A percentile compares a stretch with the other conserved stretches of the same genome.
Evolutionary conservation across 805 yeast genomes (phyloP).

Genomic region (Ogataea sp.): DNA sequence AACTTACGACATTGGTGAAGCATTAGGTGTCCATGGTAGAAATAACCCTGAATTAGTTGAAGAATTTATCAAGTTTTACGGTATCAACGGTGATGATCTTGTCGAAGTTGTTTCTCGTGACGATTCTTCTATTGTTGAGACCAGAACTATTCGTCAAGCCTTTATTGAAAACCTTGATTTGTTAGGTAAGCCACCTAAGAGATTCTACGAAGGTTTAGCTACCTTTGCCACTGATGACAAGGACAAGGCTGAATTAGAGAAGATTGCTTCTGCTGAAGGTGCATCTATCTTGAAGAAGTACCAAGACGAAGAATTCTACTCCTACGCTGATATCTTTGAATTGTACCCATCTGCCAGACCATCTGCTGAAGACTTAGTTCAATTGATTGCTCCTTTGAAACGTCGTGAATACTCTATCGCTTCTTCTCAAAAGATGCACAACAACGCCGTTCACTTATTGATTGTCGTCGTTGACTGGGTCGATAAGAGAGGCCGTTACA

Average conservation of each 20-base stretch:
- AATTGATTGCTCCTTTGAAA: conserved; percentile 76
- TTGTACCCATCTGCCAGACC: conserved; percentile 83
- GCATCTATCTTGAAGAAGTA: conserved; percentile 76
- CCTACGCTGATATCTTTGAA: conserved; percentile 74
- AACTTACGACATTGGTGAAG: conserved; percentile 92
- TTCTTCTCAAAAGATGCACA: conserved; percentile 88
- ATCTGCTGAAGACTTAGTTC: conserved; percentile 55
- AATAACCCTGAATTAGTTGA: conserved; percentile 60
- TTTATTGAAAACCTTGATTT: conserved; percentile 76
- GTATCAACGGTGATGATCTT: conserved; percentile 58
- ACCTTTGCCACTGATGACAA: conserved; percentile 60
- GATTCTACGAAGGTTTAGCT: conserved; percentile 80
- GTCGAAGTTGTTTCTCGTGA: conserved; percentile 69
- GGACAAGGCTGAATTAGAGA: conserved; percentile 55
- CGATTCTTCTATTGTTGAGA: conserved; percentile 47
- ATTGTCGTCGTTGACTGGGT: conserved; percentile 96
- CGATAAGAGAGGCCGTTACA: conserved; percentile 73
- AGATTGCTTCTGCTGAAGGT: conserved; percentile 69
- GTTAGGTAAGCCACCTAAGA: conserved; percentile 93
- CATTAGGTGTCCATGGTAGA: conserved; percentile 90
- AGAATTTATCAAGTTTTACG: conserved; percentile 63
- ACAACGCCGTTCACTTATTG: conserved; percentile 82
- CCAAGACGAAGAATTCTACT: conserved; percentile 75
- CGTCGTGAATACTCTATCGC: conserved; percentile 98
- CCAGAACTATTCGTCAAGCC: conserved; percentile 76